Conservation (phyloP, 306 rosid species). For the Vicia sativa region DNA sequence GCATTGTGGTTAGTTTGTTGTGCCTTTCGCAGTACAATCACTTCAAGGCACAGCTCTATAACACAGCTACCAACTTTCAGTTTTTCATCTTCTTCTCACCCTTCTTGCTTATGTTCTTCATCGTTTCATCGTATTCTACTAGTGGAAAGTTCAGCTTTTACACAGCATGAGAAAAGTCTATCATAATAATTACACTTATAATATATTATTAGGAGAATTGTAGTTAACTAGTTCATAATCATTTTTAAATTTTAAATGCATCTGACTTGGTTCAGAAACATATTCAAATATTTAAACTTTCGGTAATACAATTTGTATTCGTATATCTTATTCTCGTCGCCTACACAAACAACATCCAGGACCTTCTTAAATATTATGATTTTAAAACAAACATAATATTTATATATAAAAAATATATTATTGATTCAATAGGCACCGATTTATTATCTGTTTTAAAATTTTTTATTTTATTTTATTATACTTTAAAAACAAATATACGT, state of each 20-base stretch:
- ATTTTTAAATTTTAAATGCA: not conserved
- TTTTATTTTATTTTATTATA: too few relatives aligned
- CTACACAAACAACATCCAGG: too few relatives aligned
- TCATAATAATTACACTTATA: too few relatives aligned
- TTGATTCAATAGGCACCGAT: too few relatives aligned
- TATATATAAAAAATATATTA: too few relatives aligned
- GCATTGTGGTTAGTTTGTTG: slow-evolving; percentile 62
- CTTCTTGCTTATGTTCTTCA: slow-evolving; percentile 49
- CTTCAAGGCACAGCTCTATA: slow-evolving; percentile 50
- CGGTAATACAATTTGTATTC: too few relatives aligned
- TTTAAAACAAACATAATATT: too few relatives aligned
- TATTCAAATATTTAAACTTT: not conserved
- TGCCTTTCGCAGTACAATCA: slow-evolving; percentile 60
- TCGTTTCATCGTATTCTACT: slow-evolving; percentile 51
- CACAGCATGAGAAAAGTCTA: not conserved
- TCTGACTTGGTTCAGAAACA: not conserved
- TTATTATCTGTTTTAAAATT: too few relatives aligned
- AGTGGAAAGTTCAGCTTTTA: slow-evolving; percentile 43
- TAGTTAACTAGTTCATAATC: not conserved
- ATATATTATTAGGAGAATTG: too few relatives aligned
- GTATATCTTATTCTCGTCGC: too few relatives aligned
- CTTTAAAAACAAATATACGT: too few relatives aligned
- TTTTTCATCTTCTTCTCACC: slow-evolving; percentile 58
- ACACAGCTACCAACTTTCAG: slow-evolving; percentile 50
- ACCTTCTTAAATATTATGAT: too few relatives aligned